Conservation (phyloP, 2,329 filamentous ascomycete species). For the Trichoderma pleuroti region DNA sequence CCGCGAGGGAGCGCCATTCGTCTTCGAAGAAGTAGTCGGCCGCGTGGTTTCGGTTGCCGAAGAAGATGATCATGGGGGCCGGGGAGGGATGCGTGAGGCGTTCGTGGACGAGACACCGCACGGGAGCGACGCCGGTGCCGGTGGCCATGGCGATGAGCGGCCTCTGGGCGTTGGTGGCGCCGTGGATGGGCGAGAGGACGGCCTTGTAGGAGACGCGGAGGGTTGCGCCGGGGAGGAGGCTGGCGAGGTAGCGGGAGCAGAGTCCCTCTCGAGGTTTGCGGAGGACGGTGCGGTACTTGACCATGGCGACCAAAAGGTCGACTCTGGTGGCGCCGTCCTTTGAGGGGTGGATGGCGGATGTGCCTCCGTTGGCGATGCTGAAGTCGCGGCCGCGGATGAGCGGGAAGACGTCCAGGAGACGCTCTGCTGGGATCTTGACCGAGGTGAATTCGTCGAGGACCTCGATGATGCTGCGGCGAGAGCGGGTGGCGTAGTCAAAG, state of each 20-base stretch:
- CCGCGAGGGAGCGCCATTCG: conserved; percentile 59
- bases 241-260: conserved; percentile 80
- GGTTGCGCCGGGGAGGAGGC: conserved; percentile 54
- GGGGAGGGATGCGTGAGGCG: conserved; percentile 41
- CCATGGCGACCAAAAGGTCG: conserved; percentile 78
- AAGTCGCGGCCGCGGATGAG: conserved; percentile 85
- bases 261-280: conserved; percentile 81
- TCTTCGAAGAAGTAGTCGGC: conserved; percentile 79
- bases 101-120: conserved; percentile 77
- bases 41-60: conserved; percentile 70
- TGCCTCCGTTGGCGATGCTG: conserved; percentile 78
- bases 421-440: conserved; percentile 74
- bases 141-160: conserved; percentile 78
- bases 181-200: conserved; percentile 42
- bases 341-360: conserved; percentile 31
- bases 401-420: conserved; percentile 71
- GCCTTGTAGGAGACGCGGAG: conserved; percentile 59
- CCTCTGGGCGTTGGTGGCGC: conserved; percentile 34
- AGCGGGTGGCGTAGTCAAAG: conserved; percentile 91
- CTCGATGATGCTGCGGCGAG: conserved; percentile 86
- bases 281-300: conserved; percentile 87
- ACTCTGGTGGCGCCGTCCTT: conserved; percentile 44
- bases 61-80: conserved; percentile 64
- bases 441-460: conserved; percentile 85
- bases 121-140: conserved; percentile 82